Percentiles rank a stretch among this genome's conserved stretches.
These are phyloP conservation scores for Dactylonectria macrodidyma DNA, from an alignment of 2,329 filamentous ascomycete species.

Conservation along the genomic window DNA sequence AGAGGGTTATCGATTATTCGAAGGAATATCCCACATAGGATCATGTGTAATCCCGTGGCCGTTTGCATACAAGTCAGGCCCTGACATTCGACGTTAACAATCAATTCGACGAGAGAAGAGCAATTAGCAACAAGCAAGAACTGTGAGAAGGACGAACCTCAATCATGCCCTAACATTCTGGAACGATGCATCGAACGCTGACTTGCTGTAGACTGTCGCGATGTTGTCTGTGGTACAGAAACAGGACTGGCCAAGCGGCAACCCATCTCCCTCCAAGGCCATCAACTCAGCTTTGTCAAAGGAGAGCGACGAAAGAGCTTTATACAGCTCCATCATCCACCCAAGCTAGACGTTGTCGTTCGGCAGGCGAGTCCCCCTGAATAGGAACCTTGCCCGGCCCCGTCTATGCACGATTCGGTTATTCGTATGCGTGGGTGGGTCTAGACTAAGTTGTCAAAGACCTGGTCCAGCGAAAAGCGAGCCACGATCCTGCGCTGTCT, in stretches of 20 bases:
- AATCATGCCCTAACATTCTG: background rate
- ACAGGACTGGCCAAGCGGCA: background rate
- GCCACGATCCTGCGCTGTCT: too few relatives aligned
- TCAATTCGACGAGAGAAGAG: background rate
- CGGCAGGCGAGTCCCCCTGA: background rate
- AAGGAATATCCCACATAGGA: background rate
- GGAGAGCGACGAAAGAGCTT: background rate
- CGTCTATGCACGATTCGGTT: background rate
- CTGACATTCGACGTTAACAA: background rate
- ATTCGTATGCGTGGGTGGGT: too few relatives aligned
- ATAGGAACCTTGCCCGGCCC: background rate
- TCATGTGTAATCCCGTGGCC: background rate
- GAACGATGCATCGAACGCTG: background rate
- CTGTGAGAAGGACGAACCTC: background rate
- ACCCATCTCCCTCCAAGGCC: background rate
- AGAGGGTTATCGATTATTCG: too few relatives aligned
- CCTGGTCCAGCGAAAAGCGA: too few relatives aligned
- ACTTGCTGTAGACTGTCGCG: background rate
- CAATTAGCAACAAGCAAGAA: background rate
- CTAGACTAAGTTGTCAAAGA: too few relatives aligned
- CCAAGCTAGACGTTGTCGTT: background rate
- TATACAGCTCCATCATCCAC: background rate
- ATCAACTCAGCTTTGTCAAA: background rate
- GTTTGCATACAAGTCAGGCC: background rate
- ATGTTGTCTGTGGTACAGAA: background rate